Conservation (phyloP, 768 basidiomycete species). For the Sutorius australiensis region DNA sequence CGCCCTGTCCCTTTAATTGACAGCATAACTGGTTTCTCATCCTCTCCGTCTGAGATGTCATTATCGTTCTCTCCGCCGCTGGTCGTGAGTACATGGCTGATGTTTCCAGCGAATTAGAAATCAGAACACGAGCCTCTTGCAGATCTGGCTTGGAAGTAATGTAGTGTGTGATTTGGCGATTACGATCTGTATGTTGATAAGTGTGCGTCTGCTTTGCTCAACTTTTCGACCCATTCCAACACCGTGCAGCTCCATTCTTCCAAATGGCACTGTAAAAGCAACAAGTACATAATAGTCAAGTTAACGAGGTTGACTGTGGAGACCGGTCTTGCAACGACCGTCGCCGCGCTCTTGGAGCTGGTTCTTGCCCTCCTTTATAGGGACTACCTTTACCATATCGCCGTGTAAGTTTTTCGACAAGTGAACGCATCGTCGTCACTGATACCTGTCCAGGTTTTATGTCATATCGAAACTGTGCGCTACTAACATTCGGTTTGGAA, state of each 20-base stretch:
- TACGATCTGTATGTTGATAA: constrained; percentile 16
- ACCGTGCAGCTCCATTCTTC: constrained; percentile 13
- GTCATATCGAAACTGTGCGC: constrained; percentile 15
- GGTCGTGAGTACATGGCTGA: constrained; percentile 3
- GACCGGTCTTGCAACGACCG: constrained; percentile 22
- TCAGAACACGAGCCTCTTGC: neutral
- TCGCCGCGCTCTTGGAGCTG: constrained; percentile 16
- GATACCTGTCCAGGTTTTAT: constrained; percentile 6
- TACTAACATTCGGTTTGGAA: neutral
- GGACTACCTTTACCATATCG: constrained; percentile 5
- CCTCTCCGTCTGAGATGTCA: neutral
- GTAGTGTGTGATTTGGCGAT: constrained; percentile 18
- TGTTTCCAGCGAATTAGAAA: neutral
- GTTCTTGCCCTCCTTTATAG: constrained; percentile 7
- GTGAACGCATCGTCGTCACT: neutral
- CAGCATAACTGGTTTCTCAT: no score
- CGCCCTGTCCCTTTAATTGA: neutral
- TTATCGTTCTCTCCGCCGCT: constrained; percentile 1
- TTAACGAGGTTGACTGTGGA: constrained; percentile 24
- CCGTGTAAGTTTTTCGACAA: constrained; percentile 13
- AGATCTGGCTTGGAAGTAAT: constrained; percentile 24
- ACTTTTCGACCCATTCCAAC: neutral
- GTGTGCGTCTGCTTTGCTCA: constrained; percentile 1
- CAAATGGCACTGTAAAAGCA: constrained; percentile 1
- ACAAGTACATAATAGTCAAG: constrained; percentile 1